Evolutionary conservation across 768 basidiomycete species (phyloP).

Genomic region (Serendipita vermifera): DNA sequence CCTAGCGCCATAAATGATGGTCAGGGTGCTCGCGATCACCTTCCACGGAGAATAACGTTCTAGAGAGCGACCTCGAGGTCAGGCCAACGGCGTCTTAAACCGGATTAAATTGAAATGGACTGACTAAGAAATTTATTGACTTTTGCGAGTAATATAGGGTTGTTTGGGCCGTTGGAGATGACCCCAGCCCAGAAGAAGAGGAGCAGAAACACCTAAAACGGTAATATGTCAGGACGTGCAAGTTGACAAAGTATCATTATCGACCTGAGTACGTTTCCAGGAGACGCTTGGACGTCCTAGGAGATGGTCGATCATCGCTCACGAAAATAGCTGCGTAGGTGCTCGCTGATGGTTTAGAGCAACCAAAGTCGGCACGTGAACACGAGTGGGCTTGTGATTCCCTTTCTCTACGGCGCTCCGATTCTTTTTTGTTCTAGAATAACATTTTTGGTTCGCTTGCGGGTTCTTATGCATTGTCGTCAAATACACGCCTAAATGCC

Average conservation of each 20-base stretch:
- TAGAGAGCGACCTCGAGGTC: slow-evolving; percentile 21
- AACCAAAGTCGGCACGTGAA: too few relatives aligned
- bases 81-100: neutral
- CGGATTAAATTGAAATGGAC: slow-evolving; percentile 18
- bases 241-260: slow-evolving; percentile 14
- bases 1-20: slow-evolving; percentile 65
- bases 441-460: too few relatives aligned
- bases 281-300: slow-evolving; percentile 74
- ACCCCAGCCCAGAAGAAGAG: slow-evolving; percentile 86
- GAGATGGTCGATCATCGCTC: slow-evolving; percentile 92
- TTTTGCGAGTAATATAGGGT: slow-evolving; percentile 52
- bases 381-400: too few relatives aligned
- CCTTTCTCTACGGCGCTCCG: too few relatives aligned
- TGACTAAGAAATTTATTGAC: slow-evolving; percentile 49
- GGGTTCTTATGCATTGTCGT: too few relatives aligned
- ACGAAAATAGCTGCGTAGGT: too few relatives aligned
- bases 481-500: too few relatives aligned
- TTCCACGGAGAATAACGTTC: slow-evolving; percentile 94
- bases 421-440: too few relatives aligned
- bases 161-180: slow-evolving; percentile 43
- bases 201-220: slow-evolving; percentile 70
- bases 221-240: slow-evolving; percentile 3
- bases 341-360: too few relatives aligned
- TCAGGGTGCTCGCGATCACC: slow-evolving; percentile 74
- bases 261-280: slow-evolving; percentile 80